phyloP scores from a whole-genome alignment of 2,329 filamentous ascomycete genomes.

The Cadophora luteo-olivacea region DNA sequence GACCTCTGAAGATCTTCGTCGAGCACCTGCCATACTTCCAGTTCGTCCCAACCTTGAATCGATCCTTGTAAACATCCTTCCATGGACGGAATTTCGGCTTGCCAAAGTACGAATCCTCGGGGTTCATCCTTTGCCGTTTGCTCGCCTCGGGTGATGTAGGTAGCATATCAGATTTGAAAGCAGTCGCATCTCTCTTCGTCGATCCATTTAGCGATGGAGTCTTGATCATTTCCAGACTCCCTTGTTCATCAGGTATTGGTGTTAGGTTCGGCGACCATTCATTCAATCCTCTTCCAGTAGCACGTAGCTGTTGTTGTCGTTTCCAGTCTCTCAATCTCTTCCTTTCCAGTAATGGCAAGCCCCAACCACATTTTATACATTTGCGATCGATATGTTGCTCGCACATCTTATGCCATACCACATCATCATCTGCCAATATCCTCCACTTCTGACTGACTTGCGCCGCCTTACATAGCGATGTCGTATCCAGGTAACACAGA shows the following conservation, averaged over 20 bases:
- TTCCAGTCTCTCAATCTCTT: conserved; percentile 82
- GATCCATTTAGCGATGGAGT: conserved; percentile 28
- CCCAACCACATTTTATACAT: conserved; percentile 95
- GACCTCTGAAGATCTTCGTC: conserved; percentile 82
- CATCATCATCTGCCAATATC: conserved; percentile 90
- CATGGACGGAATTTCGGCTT: conserved; percentile 72
- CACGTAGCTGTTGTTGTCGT: conserved; percentile 78
- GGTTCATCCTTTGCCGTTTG: conserved; percentile 39
- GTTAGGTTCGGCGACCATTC: conserved; percentile 58
- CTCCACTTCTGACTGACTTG: conserved; percentile 93
- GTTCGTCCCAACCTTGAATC: conserved; percentile 94
- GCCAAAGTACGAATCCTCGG: conserved; percentile 35
- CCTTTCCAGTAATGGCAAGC: conserved; percentile 85
- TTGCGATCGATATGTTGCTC: conserved; percentile 95
- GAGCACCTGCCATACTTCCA: conserved; percentile 95
- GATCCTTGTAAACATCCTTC: conserved; percentile 97
- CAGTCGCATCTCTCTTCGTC: conserved; percentile 38
- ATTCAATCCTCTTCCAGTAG: conserved; percentile 62
- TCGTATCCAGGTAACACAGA: conserved; percentile 89
- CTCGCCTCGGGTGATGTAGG: conserved; percentile 25
- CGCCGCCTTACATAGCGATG: conserved; percentile 92
- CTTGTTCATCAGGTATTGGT: conserved; percentile 49
- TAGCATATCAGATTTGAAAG: conserved; percentile 28
- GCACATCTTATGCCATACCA: conserved; percentile 98
- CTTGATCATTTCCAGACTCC: conserved; percentile 21